phyloP scores from a whole-genome alignment of 768 basidiomycete species.

The Floccularia luteovirens region DNA sequence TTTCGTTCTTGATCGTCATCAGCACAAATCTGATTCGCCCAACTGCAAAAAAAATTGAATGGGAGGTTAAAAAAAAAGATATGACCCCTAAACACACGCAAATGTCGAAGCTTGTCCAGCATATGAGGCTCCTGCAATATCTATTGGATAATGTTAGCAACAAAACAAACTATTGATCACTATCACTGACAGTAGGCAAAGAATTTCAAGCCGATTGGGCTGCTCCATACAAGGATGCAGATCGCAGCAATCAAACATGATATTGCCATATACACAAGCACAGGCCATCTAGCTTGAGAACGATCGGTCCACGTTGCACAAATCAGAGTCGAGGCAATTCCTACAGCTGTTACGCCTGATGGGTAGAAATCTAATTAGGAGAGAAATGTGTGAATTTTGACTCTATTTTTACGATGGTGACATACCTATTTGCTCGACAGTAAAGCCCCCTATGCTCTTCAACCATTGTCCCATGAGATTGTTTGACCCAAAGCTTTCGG shows the following conservation, averaged over 20 bases:
- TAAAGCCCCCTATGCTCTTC: slow-evolving; percentile 51
- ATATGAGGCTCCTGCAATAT: slow-evolving; percentile 59
- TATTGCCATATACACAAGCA: slow-evolving; percentile 56
- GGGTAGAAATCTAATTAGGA: slow-evolving; percentile 34
- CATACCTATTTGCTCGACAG: slow-evolving; percentile 53
- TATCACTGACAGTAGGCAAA: slow-evolving; percentile 59
- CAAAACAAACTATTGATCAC: background rate
- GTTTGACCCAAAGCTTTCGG: slow-evolving; percentile 62
- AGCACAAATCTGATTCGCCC: slow-evolving; percentile 75
- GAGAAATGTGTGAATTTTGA: background rate
- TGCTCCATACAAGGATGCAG: slow-evolving; percentile 55
- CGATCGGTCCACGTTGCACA: slow-evolving; percentile 61
- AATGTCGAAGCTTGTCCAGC: slow-evolving; percentile 75
- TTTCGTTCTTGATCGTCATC: slow-evolving; percentile 66
- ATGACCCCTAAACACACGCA: slow-evolving; percentile 32
- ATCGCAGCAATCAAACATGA: slow-evolving; percentile 45
- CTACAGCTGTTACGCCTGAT: slow-evolving; percentile 57
- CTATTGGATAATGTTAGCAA: slow-evolving; percentile 15
- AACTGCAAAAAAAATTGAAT: slow-evolving; percentile 25
- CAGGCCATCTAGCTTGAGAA: slow-evolving; percentile 50
- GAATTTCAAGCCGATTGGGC: slow-evolving; percentile 57
- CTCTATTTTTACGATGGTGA: slow-evolving; percentile 2
- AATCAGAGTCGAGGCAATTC: slow-evolving; percentile 52
- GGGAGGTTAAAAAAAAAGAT: slow-evolving; percentile 1
- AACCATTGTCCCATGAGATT: slow-evolving; percentile 73